These are phyloP conservation scores for Sclerotinia sclerotiorum DNA, from an alignment of 2,329 filamentous ascomycete genomes.

Conservation along the genomic window DNA sequence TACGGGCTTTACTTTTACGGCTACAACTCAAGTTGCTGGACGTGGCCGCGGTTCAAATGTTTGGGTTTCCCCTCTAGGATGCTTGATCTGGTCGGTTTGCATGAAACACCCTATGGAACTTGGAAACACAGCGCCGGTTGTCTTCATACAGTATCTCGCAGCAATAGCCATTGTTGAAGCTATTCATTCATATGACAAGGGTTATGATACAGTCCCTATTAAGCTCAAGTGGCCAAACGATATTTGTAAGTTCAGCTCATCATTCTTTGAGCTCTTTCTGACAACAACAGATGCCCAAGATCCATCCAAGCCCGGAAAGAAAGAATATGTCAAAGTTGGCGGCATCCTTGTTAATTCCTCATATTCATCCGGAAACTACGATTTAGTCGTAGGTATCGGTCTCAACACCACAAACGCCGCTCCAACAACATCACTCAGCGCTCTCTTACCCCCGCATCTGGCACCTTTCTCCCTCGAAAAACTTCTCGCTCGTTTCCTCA, in stretches of 20 bases:
- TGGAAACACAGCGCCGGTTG: conserved; percentile 71
- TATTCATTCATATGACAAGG: conserved; percentile 73
- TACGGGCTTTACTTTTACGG: conserved; percentile 81
- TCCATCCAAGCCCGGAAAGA: conserved; percentile 51
- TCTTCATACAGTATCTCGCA: conserved; percentile 92
- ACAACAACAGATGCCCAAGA: conserved; percentile 60
- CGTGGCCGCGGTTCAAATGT: conserved; percentile 89
- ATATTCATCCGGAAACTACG: conserved; percentile 75
- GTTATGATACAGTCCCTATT: conserved; percentile 73
- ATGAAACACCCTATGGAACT: conserved; percentile 79
- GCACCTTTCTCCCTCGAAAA: conserved; percentile 70
- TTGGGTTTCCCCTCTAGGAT: conserved; percentile 88
- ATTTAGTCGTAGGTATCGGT: conserved; percentile 82
- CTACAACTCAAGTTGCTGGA: conserved; percentile 83
- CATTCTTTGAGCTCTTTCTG: background rate
- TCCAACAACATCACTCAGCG: conserved; percentile 84
- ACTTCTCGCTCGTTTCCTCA: conserved; percentile 77
- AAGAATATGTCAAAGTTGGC: conserved; percentile 80
- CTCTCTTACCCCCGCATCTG: conserved; percentile 57
- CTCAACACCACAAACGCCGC: conserved; percentile 81
- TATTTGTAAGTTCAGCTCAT: conserved; percentile 59
- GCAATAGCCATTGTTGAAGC: conserved; percentile 85
- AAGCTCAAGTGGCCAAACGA: conserved; percentile 98
- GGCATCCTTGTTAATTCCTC: conserved; percentile 89
- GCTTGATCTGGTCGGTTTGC: conserved; percentile 83